These are phyloP conservation scores for Dissophora globulifera DNA, from an alignment of 192 early-diverging fungal genomes.

Conservation along the genomic window DNA sequence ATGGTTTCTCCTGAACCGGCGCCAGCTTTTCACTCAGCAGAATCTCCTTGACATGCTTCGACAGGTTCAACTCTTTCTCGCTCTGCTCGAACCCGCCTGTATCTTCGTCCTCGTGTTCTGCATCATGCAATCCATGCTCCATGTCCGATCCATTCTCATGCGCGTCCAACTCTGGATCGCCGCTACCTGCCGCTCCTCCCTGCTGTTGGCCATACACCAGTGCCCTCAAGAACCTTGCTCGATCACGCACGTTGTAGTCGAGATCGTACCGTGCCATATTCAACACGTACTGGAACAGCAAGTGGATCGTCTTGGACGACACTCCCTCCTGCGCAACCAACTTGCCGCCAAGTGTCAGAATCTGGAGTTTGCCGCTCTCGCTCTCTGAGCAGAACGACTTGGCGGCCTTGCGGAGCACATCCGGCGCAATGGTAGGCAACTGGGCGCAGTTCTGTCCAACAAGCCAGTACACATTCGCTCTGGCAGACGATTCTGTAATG, in stretches of 20 bases:
- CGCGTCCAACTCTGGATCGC: background rate
- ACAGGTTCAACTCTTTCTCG: conserved; percentile 51
- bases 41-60: conserved; percentile 65
- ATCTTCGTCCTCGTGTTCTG: conserved; percentile 24
- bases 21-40: conserved; percentile 66
- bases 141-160: background rate
- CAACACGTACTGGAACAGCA: conserved; percentile 79
- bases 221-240: conserved; percentile 78
- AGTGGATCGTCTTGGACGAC: conserved; percentile 48
- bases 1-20: conserved; percentile 61
- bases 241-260: conserved; percentile 90
- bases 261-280: conserved; percentile 91
- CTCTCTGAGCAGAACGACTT: conserved; percentile 67
- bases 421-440: conserved; percentile 76
- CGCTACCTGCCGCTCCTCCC: background rate
- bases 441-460: conserved; percentile 81
- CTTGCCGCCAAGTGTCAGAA: conserved; percentile 84
- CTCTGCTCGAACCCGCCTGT: conserved; percentile 33
- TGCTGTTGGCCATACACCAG: conserved; percentile 54
- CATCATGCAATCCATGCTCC: no score
- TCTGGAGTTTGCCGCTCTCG: conserved; percentile 81
- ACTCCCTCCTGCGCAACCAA: conserved; percentile 60
- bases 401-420: conserved; percentile 81
- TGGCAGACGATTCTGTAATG: conserved; percentile 76
- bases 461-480: conserved; percentile 89